These are phyloP conservation scores for Platanthera guangdongensis DNA, from an alignment of 106 monocot species.

Conservation along the genomic window DNA sequence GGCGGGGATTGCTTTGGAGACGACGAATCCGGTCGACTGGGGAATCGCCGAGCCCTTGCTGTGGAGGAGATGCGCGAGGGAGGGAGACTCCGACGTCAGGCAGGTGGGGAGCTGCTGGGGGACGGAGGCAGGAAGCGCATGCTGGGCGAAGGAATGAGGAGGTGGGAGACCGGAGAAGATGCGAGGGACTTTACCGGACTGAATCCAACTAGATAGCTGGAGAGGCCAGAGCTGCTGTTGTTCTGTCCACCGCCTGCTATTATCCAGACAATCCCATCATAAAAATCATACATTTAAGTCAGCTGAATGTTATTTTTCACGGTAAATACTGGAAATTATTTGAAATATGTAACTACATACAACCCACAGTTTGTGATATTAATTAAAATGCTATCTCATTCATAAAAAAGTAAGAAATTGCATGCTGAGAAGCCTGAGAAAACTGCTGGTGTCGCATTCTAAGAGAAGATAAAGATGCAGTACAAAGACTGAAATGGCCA, in stretches of 20 bases:
- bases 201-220: conserved; percentile 82
- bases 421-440: too few species aligned
- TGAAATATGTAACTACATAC: not conserved
- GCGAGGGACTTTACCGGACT: conserved; percentile 71
- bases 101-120: conserved; percentile 72
- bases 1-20: conserved; percentile 61
- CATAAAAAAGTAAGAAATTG: too few species aligned
- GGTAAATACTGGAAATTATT: not conserved
- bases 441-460: too few species aligned
- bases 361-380: not conserved
- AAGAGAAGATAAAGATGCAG: too few species aligned
- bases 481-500: too few species aligned
- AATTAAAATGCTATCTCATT: too few species aligned
- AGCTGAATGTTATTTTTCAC: not conserved
- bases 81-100: conserved; percentile 86
- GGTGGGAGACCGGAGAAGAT: conserved; percentile 45
- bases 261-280: not conserved
- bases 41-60: conserved; percentile 90
- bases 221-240: conserved; percentile 16
- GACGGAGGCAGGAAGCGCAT: conserved; percentile 47
- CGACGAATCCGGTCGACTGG: conserved; percentile 49
- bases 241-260: conserved; percentile 44
- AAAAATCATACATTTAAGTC: not conserved
- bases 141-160: conserved; percentile 65
- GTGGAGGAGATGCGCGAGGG: conserved; percentile 83